Evolutionary conservation across 805 yeast genomes (phyloP).

Genomic region (Jamesozyma jinghongensis): DNA sequence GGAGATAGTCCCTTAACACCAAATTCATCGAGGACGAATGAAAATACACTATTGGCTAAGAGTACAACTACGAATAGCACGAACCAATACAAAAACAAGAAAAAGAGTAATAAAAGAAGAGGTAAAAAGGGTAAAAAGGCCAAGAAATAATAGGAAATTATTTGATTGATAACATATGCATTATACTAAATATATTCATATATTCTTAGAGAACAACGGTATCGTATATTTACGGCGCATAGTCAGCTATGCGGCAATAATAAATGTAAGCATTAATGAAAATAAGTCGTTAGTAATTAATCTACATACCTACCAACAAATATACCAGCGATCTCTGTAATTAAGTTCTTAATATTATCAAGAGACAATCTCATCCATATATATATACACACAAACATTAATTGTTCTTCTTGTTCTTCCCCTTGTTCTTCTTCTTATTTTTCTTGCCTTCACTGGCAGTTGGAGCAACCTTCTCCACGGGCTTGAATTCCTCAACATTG

Average conservation of each 20-base stretch:
- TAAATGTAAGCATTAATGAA: no score
- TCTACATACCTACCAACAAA: no score
- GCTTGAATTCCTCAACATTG: constrained; percentile 20
- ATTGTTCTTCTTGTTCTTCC: constrained; percentile 19
- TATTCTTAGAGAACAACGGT: no score
- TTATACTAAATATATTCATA: no score
- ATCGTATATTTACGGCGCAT: no score
- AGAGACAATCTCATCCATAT: no score
- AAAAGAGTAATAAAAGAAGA: constrained; percentile 9
- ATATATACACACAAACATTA: no score
- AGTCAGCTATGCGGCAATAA: no score
- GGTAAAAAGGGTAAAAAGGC: constrained; percentile 12
- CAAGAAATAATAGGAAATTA: constrained; percentile 4
- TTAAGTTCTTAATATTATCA: no score
- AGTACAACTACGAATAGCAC: neutral
- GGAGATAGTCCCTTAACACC: neutral
- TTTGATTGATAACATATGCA: no score
- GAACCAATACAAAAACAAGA: neutral
- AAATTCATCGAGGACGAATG: neutral
- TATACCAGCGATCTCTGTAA: no score
- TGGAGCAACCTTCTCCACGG: constrained; percentile 8
- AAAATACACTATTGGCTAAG: neutral
- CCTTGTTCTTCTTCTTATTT: constrained; percentile 19
- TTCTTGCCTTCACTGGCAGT: constrained; percentile 3
- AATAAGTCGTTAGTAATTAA: no score